Conservation (phyloP, 2,329 filamentous ascomycete genomes). For the Lecanosticta acicola region DNA sequence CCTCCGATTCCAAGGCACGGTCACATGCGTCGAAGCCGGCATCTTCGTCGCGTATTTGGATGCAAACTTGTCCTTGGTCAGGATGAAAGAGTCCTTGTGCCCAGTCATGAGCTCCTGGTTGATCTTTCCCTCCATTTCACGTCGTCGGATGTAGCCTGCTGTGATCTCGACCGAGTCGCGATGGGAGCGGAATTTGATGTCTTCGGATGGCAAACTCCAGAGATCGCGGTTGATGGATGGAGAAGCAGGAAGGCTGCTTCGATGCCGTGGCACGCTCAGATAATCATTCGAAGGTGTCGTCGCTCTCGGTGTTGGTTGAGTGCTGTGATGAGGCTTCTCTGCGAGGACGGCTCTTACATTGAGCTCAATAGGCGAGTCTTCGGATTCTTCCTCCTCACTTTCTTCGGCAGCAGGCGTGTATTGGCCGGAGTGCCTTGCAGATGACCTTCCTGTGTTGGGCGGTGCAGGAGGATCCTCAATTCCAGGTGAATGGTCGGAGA, state of each 20-base stretch:
- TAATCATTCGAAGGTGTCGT: constrained; percentile 1
- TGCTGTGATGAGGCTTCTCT: constrained; percentile 8
- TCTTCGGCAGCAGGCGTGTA: constrained; percentile 15
- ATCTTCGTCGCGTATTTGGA: constrained; percentile 10
- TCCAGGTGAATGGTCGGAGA: constrained; percentile 8
- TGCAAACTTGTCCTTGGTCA: constrained; percentile 25
- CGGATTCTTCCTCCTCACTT: constrained; percentile 8
- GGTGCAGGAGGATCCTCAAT: constrained; percentile 20
- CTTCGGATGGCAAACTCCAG: constrained; percentile 19
- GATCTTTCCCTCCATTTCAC: constrained; percentile 15
- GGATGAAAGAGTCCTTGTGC: constrained; percentile 25
- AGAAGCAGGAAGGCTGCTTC: constrained; percentile 17
- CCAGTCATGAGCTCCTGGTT: constrained; percentile 22
- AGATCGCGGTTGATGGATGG: constrained; percentile 16
- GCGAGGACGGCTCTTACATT: constrained; percentile 8
- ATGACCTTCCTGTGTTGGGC: constrained; percentile 25
- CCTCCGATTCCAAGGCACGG: constrained; percentile 6
- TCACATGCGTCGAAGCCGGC: background rate
- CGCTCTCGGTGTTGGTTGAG: background rate
- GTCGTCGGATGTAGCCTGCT: constrained; percentile 16
- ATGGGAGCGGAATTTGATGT: constrained; percentile 22
- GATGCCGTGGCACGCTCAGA: constrained; percentile 5
- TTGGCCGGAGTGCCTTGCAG: constrained; percentile 16
- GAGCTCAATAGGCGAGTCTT: constrained; percentile 8
- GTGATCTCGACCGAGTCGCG: constrained; percentile 30